These are phyloP conservation scores for Paramarasmius palmivorus DNA, from an alignment of 1,284 basidiomycete species.

Conservation along the genomic window DNA sequence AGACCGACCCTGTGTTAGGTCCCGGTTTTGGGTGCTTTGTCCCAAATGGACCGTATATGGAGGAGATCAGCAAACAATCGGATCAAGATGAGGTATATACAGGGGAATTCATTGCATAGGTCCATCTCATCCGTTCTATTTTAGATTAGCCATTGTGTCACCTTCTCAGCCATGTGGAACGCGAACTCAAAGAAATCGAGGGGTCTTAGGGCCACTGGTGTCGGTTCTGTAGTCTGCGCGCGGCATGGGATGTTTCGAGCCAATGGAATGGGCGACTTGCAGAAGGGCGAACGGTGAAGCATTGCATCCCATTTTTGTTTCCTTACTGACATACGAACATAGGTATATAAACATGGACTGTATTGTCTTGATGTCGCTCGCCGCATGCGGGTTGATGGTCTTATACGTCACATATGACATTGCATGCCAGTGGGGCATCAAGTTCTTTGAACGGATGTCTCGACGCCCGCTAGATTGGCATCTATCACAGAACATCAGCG, in stretches of 20 bases:
- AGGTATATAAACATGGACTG: constrained; percentile 22
- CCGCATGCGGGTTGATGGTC: neutral
- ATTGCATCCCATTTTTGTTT: neutral
- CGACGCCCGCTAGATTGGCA: constrained; percentile 2
- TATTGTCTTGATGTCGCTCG: constrained; percentile 11
- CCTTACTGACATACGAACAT: neutral
- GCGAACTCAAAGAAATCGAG: constrained; percentile 20
- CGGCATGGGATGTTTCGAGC: constrained; percentile 17
- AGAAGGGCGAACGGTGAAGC: constrained; percentile 18
- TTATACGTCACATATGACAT: constrained; percentile 16
- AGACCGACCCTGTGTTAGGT: constrained; percentile 16
- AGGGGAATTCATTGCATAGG: too few relatives aligned
- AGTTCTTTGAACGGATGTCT: constrained; percentile 10
- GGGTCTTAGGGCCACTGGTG: constrained; percentile 18
- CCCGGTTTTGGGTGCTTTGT: constrained; percentile 22
- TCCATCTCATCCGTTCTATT: neutral
- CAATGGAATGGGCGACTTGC: constrained; percentile 22
- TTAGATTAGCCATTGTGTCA: constrained; percentile 23
- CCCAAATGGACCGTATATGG: constrained; percentile 11
- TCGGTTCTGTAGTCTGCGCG: constrained; percentile 20
- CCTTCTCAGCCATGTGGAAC: constrained; percentile 18
- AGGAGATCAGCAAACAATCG: constrained; percentile 12
- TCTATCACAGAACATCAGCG: neutral
- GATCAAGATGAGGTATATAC: constrained; percentile 22
- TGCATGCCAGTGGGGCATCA: constrained; percentile 14